These are phyloP conservation scores for Usnea hakonensis DNA, from an alignment of 495 filamentous ascomycete species.

Conservation along the genomic window DNA sequence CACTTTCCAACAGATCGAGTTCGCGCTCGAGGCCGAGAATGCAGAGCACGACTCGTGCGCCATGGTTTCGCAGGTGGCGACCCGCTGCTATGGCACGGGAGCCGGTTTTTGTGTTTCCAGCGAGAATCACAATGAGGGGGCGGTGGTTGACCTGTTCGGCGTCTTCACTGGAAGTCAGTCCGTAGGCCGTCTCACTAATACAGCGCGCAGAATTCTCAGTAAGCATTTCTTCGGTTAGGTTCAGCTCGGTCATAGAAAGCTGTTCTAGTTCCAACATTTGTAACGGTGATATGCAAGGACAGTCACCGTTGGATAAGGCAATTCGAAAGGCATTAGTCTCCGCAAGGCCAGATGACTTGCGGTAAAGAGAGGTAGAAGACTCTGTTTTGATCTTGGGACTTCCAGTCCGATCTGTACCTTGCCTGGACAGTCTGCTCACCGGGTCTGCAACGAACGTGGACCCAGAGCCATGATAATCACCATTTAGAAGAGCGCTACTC, in stretches of 20 bases:
- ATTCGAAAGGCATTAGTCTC: slow-evolving; percentile 38
- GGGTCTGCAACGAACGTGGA: slow-evolving; percentile 10
- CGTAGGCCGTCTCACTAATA: slow-evolving; percentile 74
- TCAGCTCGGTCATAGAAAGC: slow-evolving; percentile 72
- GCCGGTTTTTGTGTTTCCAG: slow-evolving; percentile 81
- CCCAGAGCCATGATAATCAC: slow-evolving; percentile 2
- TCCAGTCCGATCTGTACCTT: slow-evolving; percentile 28
- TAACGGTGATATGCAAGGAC: slow-evolving; percentile 72
- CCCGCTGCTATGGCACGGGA: slow-evolving; percentile 77
- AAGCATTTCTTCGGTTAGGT: slow-evolving; percentile 80
- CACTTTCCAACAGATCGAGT: slow-evolving; percentile 62
- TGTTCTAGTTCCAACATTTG: slow-evolving; percentile 89
- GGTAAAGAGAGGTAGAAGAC: slow-evolving; percentile 23
- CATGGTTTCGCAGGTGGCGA: slow-evolving; percentile 75
- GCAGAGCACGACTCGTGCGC: slow-evolving; percentile 68
- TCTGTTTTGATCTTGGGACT: slow-evolving; percentile 36
- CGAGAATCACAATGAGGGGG: slow-evolving; percentile 70
- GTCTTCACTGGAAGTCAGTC: slow-evolving; percentile 36
- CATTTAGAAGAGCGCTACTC: slow-evolving; percentile 40
- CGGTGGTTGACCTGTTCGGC: slow-evolving; percentile 26
- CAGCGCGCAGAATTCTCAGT: slow-evolving; percentile 84
- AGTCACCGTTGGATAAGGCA: slow-evolving; percentile 57
- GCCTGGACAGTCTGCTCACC: background rate
- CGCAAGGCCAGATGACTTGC: slow-evolving; percentile 29
- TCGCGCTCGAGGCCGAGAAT: slow-evolving; percentile 73